Base-by-base conservation (phyloP, 108 stramenopile genomes). In the Seminavis robusta region DNA sequence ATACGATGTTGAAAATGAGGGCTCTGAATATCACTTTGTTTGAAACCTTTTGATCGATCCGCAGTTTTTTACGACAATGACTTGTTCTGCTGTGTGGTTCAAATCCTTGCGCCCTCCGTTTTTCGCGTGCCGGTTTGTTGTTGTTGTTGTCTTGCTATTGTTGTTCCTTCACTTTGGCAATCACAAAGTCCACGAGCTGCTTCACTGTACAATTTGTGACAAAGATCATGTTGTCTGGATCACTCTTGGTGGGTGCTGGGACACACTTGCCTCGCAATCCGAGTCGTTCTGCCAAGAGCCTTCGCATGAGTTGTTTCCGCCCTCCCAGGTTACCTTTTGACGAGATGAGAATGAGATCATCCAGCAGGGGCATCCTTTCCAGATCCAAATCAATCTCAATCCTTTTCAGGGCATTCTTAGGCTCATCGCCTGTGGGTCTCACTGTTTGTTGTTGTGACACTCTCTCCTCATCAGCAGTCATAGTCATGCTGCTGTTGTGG, bases 191-290 rank as follows among this genome's bases (percentile, higher is more conserved):
- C 15, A 77, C 81, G 9, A 83, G 67, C 26, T 69, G 48, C 5
- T 76, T 65, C 33, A 83, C 73, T 2, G 74, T 32, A 39, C 67
- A 73, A 31, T 64, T 48, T 3, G 74, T 76, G 15, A 66, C 71
- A 52, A 81, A 81, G 20, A 56, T 43, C 26, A 60, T 38, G 2
- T 69, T 52, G 11, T 44, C 33, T 29, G n/a, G 38, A 5, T 17
- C 41, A 9, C 3, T 26, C 27, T 23, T 36, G 13, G 39, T 31
- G 51, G 13, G 15, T 27, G 52, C 44, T 49, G 85, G 86, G 16
- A 87, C 61, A 50, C 85, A 91, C 55, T 83, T 87, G 13, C 90
- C 90, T 34, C 75, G 50, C 55, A 91, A 55, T 48, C 59, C 59
- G 54, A 77, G 85, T 37, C 67, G 59, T 21, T 85, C 85, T 8